Percentiles rank a stretch among this genome's conserved stretches.
Conservation (phyloP, 768 basidiomycete species). For the Boletus speciosus region DNA sequence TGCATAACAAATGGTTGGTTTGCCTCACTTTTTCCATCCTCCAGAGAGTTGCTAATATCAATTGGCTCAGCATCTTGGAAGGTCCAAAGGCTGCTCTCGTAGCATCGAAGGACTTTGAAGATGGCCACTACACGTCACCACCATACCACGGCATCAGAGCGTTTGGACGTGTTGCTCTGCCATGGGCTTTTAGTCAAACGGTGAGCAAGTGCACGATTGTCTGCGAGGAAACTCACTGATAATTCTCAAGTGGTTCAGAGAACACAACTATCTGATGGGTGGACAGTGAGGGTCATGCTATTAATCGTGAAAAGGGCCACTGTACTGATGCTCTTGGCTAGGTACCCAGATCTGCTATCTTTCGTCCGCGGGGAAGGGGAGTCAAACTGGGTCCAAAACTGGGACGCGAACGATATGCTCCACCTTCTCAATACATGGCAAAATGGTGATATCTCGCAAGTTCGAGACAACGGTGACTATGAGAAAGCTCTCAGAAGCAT, state of each 20-base stretch:
- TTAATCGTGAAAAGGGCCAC: background rate
- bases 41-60: background rate
- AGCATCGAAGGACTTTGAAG: slow-evolving; percentile 50
- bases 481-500: slow-evolving; percentile 39
- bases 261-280: slow-evolving; percentile 39
- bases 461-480: slow-evolving; percentile 43
- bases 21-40: background rate
- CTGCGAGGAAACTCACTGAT: slow-evolving; percentile 48
- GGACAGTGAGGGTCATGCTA: slow-evolving; percentile 32
- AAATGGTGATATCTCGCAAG: slow-evolving; percentile 44
- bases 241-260: slow-evolving; percentile 47
- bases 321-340: slow-evolving; percentile 14
- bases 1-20: slow-evolving; percentile 50
- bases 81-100: slow-evolving; percentile 51
- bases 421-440: slow-evolving; percentile 50
- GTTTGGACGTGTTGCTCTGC: slow-evolving; percentile 50
- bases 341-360: slow-evolving; percentile 44
- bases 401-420: slow-evolving; percentile 57
- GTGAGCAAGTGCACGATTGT: slow-evolving; percentile 73
- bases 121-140: slow-evolving; percentile 46
- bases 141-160: slow-evolving; percentile 52
- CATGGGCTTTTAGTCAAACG: slow-evolving; percentile 54
- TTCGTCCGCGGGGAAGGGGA: slow-evolving; percentile 53
- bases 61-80: slow-evolving; percentile 46
- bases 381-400: slow-evolving; percentile 36